Evolutionary conservation across 2,329 filamentous ascomycete genomes (phyloP), one percentile per base, ranked within the genome.

Genomic region (Pyrenophora graminea): DNA sequence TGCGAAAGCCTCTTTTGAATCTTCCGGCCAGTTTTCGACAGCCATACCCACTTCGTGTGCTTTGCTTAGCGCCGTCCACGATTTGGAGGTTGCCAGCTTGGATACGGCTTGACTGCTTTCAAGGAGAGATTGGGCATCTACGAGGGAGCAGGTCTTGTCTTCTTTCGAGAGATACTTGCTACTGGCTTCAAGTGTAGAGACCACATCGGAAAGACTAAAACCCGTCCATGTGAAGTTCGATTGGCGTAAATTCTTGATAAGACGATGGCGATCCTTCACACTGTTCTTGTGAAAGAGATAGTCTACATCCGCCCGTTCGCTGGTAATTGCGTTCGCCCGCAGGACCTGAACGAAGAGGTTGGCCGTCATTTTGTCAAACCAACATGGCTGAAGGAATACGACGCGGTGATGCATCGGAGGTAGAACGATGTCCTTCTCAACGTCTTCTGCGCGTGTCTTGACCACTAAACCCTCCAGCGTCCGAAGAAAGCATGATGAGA

Each of bases 181-280:
- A 1, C 88, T 87, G 30, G 85, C 85, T 23, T 88, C 79, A 0
- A 94, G 71, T 0, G 89, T 83, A 23, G 78, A 83, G 2, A 72
- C 55, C 3, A 96, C 82, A 48, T 91, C 85, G 1, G 79, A 75
- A 0, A 77, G 72, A 0, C 84, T 83, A 63, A 88, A 91, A 40
- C 91, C 92, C 0, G 87, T 87, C 74, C 90, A 92, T 71, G 93
- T 95, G 66, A 96, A 96, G 41, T 89, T 90, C 6, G 90, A 87
- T 66, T 94, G 88, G 15, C 90, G 84, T 38, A 96, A 72, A 64
- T 97, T 96, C 48, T 81, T 82, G 4, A 96, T 87, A 2, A 96
- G 77, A 45, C 84, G 79, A 21, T 86, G 75, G 10, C 96, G 76
- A 33, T 81, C 80, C 55, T 85, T 87, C 25, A 82, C 77, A 62